Percentiles rank a stretch among this genome's conserved stretches.
phyloP scores from a whole-genome alignment of 208 protist species.

The Acanthamoeba lenticulata region DNA sequence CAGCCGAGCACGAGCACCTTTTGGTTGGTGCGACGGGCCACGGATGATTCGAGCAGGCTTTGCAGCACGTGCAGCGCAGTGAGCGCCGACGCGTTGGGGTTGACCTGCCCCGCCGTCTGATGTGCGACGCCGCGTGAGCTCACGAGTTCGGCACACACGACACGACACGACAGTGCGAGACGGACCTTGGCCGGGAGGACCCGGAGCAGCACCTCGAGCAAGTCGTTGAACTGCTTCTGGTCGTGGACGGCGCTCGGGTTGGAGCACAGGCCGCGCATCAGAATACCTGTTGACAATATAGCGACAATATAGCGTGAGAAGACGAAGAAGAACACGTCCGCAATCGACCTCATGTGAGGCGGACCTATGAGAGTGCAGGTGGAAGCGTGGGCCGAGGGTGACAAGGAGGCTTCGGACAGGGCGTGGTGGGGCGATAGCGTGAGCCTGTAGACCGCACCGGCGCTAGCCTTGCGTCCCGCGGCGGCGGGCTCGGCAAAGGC shows the following conservation, averaged over 20 bases:
- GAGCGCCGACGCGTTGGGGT: not conserved
- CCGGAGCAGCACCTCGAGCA: not conserved
- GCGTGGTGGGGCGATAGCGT: not conserved
- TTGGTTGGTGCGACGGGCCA: not conserved
- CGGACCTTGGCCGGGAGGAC: not conserved
- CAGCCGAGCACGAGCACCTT: slow-evolving; percentile 5
- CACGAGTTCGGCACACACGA: not conserved
- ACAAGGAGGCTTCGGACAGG: not conserved
- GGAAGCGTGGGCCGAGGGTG: not conserved
- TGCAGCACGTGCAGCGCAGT: not conserved
- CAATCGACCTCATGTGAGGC: not conserved
- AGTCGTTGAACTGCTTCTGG: not conserved
- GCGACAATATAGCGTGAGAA: not conserved
- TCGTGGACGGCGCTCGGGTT: not conserved
- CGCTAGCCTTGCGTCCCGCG: not conserved
- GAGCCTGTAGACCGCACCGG: not conserved
- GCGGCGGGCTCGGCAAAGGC: not conserved
- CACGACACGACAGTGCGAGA: not conserved
- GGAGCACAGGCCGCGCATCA: not conserved
- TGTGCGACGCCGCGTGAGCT: too few species aligned
- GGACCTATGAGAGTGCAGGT: not conserved
- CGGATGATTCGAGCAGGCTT: slow-evolving; percentile 10
- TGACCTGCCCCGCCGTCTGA: not conserved
- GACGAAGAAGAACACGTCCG: not conserved
- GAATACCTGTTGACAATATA: not conserved